Conservation (phyloP, 2,329 filamentous ascomycete species). For the Exophiala viscosa region DNA sequence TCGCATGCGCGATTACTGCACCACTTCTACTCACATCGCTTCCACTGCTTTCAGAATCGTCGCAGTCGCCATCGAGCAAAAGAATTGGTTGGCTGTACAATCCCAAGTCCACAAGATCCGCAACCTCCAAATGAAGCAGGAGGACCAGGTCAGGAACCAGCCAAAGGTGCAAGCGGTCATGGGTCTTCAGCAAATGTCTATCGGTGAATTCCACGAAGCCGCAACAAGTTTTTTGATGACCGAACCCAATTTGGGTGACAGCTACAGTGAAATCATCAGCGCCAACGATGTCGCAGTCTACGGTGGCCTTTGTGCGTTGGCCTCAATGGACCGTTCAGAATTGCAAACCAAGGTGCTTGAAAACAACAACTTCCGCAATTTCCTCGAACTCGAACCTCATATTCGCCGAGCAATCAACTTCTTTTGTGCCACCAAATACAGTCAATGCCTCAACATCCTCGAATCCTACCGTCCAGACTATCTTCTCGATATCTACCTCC, state of each 20-base stretch:
- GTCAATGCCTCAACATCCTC: conserved; percentile 75
- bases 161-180: conserved; percentile 63
- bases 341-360: conserved; percentile 75
- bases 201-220: conserved; percentile 60
- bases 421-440: conserved; percentile 89
- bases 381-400: conserved; percentile 89
- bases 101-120: conserved; percentile 57
- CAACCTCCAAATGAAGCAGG: conserved; percentile 50
- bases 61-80: conserved; percentile 69
- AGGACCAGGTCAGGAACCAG: conserved; percentile 55
- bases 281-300: conserved; percentile 90
- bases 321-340: conserved; percentile 76
- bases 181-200: conserved; percentile 59
- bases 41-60: conserved; percentile 79
- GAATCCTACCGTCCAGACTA: conserved; percentile 81
- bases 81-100: conserved; percentile 69
- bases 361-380: conserved; percentile 74
- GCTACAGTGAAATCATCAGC: conserved; percentile 68
- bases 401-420: conserved; percentile 84
- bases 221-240: conserved; percentile 67
- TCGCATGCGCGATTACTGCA: conserved; percentile 88
- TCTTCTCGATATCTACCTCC: conserved; percentile 82
- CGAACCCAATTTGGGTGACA: conserved; percentile 51
- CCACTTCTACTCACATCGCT: conserved; percentile 74
- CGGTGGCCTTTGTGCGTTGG: conserved; percentile 82